Conservation (phyloP, 345 rosid genomes). For the Jatropha curcas region DNA sequence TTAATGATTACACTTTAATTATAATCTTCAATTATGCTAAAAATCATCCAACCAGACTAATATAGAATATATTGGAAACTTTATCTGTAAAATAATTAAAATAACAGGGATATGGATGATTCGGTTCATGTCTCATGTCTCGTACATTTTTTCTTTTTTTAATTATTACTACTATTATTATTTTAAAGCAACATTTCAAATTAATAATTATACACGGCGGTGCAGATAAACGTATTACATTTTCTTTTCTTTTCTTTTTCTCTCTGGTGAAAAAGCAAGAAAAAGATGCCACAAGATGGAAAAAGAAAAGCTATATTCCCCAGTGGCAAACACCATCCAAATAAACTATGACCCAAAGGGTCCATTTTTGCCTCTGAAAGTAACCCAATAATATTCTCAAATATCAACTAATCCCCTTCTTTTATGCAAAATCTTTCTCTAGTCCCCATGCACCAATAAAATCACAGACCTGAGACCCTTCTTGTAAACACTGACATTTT, state of each 20-base stretch:
- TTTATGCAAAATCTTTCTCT: slow-evolving; percentile 43
- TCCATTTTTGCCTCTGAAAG: slow-evolving; percentile 43
- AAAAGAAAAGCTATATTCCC: slow-evolving; percentile 27
- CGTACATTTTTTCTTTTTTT: neutral
- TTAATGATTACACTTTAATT: slow-evolving; percentile 21
- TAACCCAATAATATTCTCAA: slow-evolving; percentile 36
- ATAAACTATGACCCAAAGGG: slow-evolving; percentile 31
- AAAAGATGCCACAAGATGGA: slow-evolving; percentile 26
- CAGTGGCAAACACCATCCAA: slow-evolving; percentile 48
- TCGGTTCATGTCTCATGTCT: slow-evolving; percentile 15
- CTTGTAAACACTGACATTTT: slow-evolving; percentile 16
- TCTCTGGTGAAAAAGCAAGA: slow-evolving; percentile 27
- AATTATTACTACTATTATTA: too few species aligned
- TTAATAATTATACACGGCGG: too few species aligned
- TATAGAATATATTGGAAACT: neutral
- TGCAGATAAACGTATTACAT: slow-evolving; percentile 30
- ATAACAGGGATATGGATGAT: slow-evolving; percentile 22
- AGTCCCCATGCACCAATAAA: slow-evolving; percentile 62
- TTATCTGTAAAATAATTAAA: slow-evolving; percentile 4
- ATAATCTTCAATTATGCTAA: slow-evolving; percentile 13
- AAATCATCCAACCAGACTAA: slow-evolving; percentile 9
- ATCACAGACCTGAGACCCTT: neutral
- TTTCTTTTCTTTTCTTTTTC: slow-evolving; percentile 13
- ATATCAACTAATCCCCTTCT: slow-evolving; percentile 37
- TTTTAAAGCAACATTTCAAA: neutral